Evolutionary conservation across 192 early-diverging fungal species (phyloP).

Genomic region (Ambispora gerdemannii): DNA sequence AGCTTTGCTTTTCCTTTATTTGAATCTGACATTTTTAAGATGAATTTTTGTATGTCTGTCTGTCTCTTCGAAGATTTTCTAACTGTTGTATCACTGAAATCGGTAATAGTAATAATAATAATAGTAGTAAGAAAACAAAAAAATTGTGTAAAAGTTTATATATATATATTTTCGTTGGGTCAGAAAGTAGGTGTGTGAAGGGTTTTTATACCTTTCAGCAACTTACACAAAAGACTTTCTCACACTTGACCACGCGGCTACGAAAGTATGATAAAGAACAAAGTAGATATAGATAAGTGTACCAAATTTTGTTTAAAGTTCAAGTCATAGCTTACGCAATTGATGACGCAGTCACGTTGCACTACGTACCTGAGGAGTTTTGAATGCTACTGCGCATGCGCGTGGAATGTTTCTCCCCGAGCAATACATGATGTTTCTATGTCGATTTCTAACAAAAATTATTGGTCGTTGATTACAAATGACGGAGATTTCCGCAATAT

Average conservation of each 20-base stretch:
- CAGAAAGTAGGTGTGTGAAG: neutral
- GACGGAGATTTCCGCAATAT: too few species aligned
- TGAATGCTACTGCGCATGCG: too few species aligned
- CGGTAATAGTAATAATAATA: too few species aligned
- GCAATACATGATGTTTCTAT: too few species aligned
- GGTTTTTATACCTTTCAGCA: neutral
- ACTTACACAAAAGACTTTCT: neutral
- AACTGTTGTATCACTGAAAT: too few species aligned
- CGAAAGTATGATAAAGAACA: neutral
- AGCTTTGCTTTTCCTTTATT: slow-evolving; percentile 2
- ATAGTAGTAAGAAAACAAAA: neutral
- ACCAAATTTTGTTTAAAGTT: neutral
- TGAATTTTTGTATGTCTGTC: too few species aligned
- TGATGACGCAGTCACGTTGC: slow-evolving; percentile 12
- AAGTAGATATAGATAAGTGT: neutral
- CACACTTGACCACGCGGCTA: neutral
- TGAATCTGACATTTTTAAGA: too few species aligned
- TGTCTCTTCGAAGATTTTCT: too few species aligned
- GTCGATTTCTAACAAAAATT: too few species aligned
- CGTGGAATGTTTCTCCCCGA: too few species aligned
- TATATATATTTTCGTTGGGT: neutral
- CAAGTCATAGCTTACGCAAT: slow-evolving; percentile 6
- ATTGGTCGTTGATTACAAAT: too few species aligned
- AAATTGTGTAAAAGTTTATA: too few species aligned
- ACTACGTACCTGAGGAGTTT: neutral